Conservation (phyloP, 1,139 yeast species). For the Sugiyamaella pinicola region DNA sequence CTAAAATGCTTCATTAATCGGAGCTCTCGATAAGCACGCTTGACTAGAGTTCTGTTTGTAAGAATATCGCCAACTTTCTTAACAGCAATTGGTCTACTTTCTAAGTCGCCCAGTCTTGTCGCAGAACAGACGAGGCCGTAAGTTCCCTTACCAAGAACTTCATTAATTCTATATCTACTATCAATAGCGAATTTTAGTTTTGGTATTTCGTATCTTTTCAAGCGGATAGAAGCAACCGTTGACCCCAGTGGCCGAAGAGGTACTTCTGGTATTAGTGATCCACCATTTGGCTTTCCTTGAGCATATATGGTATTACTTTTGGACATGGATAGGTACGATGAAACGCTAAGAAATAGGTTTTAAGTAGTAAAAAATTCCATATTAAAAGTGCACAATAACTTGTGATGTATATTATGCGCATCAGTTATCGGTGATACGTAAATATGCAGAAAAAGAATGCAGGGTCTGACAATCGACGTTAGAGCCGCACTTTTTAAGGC, state of each 20-base stretch:
- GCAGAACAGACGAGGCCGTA: slow-evolving; percentile 89
- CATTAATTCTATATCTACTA: slow-evolving; percentile 59
- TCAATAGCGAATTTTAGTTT: slow-evolving; percentile 56
- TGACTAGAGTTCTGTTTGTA: slow-evolving; percentile 80
- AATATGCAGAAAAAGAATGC: no score
- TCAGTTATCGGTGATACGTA: not conserved
- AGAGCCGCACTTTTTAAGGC: no score
- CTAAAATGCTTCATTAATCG: slow-evolving; percentile 86
- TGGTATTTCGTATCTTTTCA: slow-evolving; percentile 5
- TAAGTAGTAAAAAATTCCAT: not conserved
- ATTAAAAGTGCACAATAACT: not conserved
- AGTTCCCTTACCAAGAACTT: slow-evolving; percentile 79
- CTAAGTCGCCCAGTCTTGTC: slow-evolving; percentile 46
- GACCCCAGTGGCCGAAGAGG: slow-evolving; percentile 12
- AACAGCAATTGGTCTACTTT: slow-evolving; percentile 55
- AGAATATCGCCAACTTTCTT: slow-evolving; percentile 87
- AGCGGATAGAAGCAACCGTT: slow-evolving; percentile 6
- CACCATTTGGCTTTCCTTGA: not conserved
- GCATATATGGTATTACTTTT: not conserved
- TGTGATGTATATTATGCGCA: not conserved
- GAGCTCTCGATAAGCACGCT: slow-evolving; percentile 85
- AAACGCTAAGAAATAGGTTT: not conserved
- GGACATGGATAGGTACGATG: not conserved
- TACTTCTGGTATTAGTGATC: not conserved
- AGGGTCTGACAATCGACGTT: no score